Conservation (phyloP, 2,329 filamentous ascomycete genomes). For the Fusarium nygamai region DNA sequence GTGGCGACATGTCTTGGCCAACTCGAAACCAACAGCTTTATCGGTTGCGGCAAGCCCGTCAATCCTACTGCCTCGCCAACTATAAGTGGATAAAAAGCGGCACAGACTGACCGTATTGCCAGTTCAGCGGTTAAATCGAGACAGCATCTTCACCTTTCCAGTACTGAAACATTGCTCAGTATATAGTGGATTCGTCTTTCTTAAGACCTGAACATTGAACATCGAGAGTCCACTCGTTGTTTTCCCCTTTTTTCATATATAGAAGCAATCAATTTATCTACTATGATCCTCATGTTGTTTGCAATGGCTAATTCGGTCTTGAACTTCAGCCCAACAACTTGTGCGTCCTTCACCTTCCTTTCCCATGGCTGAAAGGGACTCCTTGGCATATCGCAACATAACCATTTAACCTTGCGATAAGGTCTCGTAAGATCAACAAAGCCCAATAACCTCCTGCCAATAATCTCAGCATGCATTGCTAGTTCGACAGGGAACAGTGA, state of each 20-base stretch:
- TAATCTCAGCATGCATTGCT: not conserved
- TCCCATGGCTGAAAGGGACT: accelerated
- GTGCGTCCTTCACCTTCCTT: not conserved
- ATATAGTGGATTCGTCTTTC: accelerated
- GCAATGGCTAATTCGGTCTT: accelerated
- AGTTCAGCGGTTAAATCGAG: not conserved
- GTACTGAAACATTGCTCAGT: not conserved
- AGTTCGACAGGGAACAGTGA: not conserved
- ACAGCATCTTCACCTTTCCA: too few relatives aligned
- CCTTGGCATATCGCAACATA: not conserved
- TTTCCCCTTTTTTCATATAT: accelerated
- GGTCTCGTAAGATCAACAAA: not conserved
- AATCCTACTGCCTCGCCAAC: accelerated
- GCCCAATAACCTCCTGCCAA: not conserved
- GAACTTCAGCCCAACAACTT: accelerated
- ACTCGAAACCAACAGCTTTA: not conserved
- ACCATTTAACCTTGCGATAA: not conserved
- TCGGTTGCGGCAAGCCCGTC: not conserved
- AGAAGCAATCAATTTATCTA: accelerated
- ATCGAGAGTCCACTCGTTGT: accelerated
- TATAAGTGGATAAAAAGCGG: not conserved
- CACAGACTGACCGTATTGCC: not conserved
- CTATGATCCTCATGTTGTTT: not conserved
- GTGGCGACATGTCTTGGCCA: not conserved
- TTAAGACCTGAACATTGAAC: accelerated